A percentile compares a stretch with the other conserved stretches of the same genome.
These are phyloP conservation scores for Soucietia sequanensis DNA, from an alignment of 805 yeast species.

Conservation along the genomic window DNA sequence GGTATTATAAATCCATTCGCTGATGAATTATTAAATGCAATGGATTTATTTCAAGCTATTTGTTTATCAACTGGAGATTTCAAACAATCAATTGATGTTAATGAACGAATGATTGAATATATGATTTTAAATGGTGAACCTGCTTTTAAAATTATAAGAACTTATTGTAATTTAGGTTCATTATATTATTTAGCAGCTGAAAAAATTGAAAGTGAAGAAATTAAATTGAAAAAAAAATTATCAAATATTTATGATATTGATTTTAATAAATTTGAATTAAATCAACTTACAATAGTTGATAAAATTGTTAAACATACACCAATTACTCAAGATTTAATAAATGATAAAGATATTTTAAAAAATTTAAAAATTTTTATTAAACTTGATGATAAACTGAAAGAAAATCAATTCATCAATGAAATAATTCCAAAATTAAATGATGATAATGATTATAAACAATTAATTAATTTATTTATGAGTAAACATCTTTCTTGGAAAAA, in stretches of 20 bases:
- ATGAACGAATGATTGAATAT: conserved; percentile 63
- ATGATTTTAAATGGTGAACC: conserved; percentile 73
- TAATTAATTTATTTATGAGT: not conserved
- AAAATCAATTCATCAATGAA: not conserved
- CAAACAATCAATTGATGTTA: conserved; percentile 57
- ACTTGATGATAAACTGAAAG: not conserved
- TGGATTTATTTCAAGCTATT: conserved; percentile 73
- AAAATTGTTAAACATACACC: not conserved
- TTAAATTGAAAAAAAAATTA: not conserved
- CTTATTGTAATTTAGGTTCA: conserved; percentile 71
- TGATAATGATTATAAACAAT: not conserved
- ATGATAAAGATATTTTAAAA: not conserved
- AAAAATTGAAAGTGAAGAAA: conserved; percentile 44
- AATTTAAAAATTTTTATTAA: too few species aligned
- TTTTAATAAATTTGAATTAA: too few species aligned
- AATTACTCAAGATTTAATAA: not conserved
- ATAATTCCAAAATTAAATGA: not conserved
- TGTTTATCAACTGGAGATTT: conserved; percentile 70
- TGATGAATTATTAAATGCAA: conserved; percentile 73
- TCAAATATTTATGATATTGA: not conserved
- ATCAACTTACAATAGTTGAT: too few species aligned
- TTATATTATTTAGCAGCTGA: conserved; percentile 67
- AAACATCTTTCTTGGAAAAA: not conserved
- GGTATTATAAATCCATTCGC: conserved; percentile 69
- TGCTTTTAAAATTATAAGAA: conserved; percentile 59